Base-by-base conservation (phyloP, 805 yeast species). In the Priceomyces melissophilus region DNA sequence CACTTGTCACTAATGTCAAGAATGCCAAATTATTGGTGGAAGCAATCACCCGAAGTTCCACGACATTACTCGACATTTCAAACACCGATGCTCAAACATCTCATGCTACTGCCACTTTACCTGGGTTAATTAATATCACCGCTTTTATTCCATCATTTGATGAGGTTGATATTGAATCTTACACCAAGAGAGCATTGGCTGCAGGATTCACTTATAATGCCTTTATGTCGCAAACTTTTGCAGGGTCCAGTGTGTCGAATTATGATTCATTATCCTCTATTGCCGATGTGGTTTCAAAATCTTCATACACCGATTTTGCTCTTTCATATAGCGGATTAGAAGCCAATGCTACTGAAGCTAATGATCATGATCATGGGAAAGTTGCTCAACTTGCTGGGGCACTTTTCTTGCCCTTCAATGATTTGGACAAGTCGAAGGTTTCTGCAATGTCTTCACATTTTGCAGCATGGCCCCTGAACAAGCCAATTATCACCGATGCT, bases 1-100 rank as follows among this genome's bases (percentile, higher is more conserved):
- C 99, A 38, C 76, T 93, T 63, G 96, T 93, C 38, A 93, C 99
- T 50, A 93, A 93, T 61, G 98, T 93, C 52, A 93, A 93, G 71
- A 84, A 90, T 75, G 99, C 99, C 47, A 93, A 93, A 70, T 74
- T 93, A 52, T 75, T 93, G 67, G 82, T 93, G 51, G 98, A 93
- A 71, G 98, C 99, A n/a, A 65, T 89, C 50, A 76, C 91, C 30
- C 76, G 93, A 71, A 20, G 25, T 20, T 20, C 25, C 25, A 71
- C 81, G 57, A 69, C 73, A 48, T 46, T 72, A n/a, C 70, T 89
- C 51, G 85, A 83, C 15, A 87, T 86, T 40, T 60, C 84, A 37
- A 79, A 79, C 58, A 75, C 81, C 58, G 99, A 91, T 69, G 82
- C 95, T 27, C 97, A 91, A 71, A 80, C 96, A 30, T 87, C 96